Base-by-base conservation (phyloP, 2,329 filamentous ascomycete genomes). In the Ramularia endophylla region DNA sequence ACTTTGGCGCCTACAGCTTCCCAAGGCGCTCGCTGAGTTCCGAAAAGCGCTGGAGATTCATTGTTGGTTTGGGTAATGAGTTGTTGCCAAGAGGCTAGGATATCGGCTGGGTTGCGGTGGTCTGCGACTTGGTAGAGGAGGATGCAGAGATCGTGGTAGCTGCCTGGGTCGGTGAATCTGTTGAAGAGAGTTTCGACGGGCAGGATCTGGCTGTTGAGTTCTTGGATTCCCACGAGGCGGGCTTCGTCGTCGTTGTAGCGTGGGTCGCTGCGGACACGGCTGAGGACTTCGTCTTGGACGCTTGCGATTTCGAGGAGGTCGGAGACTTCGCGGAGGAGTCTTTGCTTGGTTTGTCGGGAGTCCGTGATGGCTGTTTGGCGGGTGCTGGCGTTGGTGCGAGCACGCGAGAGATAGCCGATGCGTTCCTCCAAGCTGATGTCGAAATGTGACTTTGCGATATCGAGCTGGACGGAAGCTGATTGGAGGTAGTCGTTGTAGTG, bases 141-240 rank as follows among this genome's bases (percentile, higher is more conserved):
- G 7, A 98, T 77, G 60, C 87, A 95, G 37, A 98, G 77, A 61
- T 97, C 92, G 66, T 88, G 90, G 72, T 98, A 98, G 36, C 81
- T 83, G 2, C 87, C 92, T 57, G 87, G 83, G 59, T 95, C 89
- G 41, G 89, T 87, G 57, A 88, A 98, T 49, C 80, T 72, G 61
- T 97, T 94, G 69, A 87, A 98, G n/a, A 98, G 79, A 81, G 94
- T 79, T 48, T 82, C 86, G 27, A 97, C 71, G 43, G 78, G 74
- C 53, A 85, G 74, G 36, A 97, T 84, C 35, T 79, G 76, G n/a
- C 86, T 85, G 61, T 94, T 81, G 11, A 59, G 49, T 4, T 44
- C 33, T 22, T 77, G 73, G 32, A 72, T 63, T 44, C 85, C 66
- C 17, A 94, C 78, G 42, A 83, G 76, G 1, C 69, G 65, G 56